Evolutionary conservation across 192 early-diverging fungal species (phyloP), one percentile per base, ranked within the genome.

Genomic region (Linnemannia elongata): DNA sequence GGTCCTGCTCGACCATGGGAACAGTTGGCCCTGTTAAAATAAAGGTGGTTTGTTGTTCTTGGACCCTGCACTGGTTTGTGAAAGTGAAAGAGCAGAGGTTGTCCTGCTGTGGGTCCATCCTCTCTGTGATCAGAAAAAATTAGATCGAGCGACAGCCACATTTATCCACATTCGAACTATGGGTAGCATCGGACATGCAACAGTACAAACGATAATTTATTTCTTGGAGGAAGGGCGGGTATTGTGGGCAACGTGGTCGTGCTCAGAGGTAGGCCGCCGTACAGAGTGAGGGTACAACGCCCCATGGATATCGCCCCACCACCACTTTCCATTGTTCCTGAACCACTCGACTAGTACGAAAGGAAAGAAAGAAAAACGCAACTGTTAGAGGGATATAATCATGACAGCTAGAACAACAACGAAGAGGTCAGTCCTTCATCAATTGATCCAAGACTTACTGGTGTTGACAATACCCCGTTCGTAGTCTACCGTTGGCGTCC

Each of bases 381-480:
- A 57, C 27, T 30, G 20, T 71, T 42, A 52, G n/a, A n/a, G n/a
- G n/a, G n/a, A n/a, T n/a, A n/a, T n/a, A n/a, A n/a, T n/a, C n/a
- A n/a, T 18, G 45, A 30, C 27, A 1, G 9, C 33, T 15, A 36
- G 3, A 57, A 24, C 74, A 18, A 39, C 30, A 74, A 36, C n/a
- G 13, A 42, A 69, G 6, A 69, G 2, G 20, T 5, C 1, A 3
- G 7, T 3, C 18, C 45, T 9, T 55, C 9, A 35, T 22, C 49
- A 33, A 13, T 52, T 20, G 17, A 39, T 17, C 27, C 17, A 69
- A 70, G 70, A 35, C 88, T 85, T 90, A 95, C 95, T 94, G 45
- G 95, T 96, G 66, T 90, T 90, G 63, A 78, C 70, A 54, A 97
- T 87, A 10, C 95, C 96, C 10, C 90, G 90, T 42, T 93, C 89